Percentiles rank a stretch among this genome's conserved stretches.
phyloP scores from a whole-genome alignment of 352 stramenopile species.

The Phytophthora pinifolia region DNA sequence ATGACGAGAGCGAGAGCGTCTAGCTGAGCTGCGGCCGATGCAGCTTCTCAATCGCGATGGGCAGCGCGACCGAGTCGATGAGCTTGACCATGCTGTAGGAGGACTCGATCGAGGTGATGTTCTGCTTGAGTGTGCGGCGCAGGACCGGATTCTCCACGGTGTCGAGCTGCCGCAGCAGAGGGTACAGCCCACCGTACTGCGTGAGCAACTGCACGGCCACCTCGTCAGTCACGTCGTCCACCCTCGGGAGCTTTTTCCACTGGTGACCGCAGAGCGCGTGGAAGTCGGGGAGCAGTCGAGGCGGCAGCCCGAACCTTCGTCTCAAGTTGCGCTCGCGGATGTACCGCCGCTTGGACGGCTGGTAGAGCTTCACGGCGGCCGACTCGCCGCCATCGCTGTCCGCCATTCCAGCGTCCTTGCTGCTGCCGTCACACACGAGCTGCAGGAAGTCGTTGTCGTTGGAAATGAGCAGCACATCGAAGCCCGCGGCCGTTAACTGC shows the following conservation, averaged over 20 bases:
- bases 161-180: conserved; percentile 66
- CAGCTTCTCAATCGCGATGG: conserved; percentile 51
- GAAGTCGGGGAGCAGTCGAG: conserved; percentile 58
- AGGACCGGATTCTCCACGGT: conserved; percentile 49
- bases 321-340: conserved; percentile 60
- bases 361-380: conserved; percentile 64
- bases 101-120: conserved; percentile 75
- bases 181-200: conserved; percentile 54
- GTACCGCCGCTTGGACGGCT: conserved; percentile 70
- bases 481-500: conserved; percentile 35
- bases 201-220: conserved; percentile 63
- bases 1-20: too few species aligned
- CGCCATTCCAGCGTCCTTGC: neutral
- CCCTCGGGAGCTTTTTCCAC: conserved; percentile 69
- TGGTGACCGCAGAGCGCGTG: conserved; percentile 63
- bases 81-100: conserved; percentile 80
- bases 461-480: conserved; percentile 65
- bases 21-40: conserved; percentile 36
- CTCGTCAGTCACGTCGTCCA: conserved; percentile 57
- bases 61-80: conserved; percentile 47
- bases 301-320: conserved; percentile 54
- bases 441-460: conserved; percentile 79
- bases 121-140: conserved; percentile 64
- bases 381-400: neutral
- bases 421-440: conserved; percentile 36